phyloP scores from a whole-genome alignment of 345 rosid genomes.

The Rhizophora apiculata region DNA sequence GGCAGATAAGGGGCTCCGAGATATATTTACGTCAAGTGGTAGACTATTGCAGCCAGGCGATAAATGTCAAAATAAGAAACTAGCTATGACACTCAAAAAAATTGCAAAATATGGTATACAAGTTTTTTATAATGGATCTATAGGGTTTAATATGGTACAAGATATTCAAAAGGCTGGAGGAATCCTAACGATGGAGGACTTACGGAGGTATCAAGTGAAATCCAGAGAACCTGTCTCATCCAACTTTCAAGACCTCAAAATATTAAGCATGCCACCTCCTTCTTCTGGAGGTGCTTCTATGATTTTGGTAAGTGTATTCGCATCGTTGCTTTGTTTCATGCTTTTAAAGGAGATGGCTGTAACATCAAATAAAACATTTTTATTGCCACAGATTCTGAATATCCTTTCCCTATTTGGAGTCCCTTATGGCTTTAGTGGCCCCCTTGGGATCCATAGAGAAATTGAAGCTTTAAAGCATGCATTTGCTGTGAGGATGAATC shows the following conservation, averaged over 20 bases:
- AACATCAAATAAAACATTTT: not conserved
- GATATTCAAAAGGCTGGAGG: conserved; percentile 54
- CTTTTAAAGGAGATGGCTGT: not conserved
- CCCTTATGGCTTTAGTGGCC: conserved; percentile 31
- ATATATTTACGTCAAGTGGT: conserved; percentile 42
- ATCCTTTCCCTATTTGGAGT: conserved; percentile 48
- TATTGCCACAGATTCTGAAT: conserved; percentile 39
- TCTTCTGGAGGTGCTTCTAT: conserved; percentile 55
- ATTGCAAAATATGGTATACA: conserved; percentile 34
- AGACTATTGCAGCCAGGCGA: conserved; percentile 38
- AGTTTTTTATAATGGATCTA: conserved; percentile 51
- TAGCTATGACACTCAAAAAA: conserved; percentile 34
- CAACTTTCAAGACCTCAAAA: conserved; percentile 37
- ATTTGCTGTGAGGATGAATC: conserved; percentile 60
- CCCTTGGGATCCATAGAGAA: conserved; percentile 51
- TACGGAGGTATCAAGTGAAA: conserved; percentile 43
- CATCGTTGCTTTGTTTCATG: not conserved
- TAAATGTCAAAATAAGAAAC: conserved; percentile 36
- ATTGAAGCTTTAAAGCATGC: conserved; percentile 64
- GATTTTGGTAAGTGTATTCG: conserved; percentile 41
- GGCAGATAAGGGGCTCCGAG: conserved; percentile 48
- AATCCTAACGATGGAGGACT: conserved; percentile 48
- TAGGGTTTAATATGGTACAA: conserved; percentile 38
- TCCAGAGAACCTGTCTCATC: conserved; percentile 36
- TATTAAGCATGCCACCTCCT: conserved; percentile 57